phyloP scores from a whole-genome alignment of 306 rosid genomes.

The Rubus idaeus region DNA sequence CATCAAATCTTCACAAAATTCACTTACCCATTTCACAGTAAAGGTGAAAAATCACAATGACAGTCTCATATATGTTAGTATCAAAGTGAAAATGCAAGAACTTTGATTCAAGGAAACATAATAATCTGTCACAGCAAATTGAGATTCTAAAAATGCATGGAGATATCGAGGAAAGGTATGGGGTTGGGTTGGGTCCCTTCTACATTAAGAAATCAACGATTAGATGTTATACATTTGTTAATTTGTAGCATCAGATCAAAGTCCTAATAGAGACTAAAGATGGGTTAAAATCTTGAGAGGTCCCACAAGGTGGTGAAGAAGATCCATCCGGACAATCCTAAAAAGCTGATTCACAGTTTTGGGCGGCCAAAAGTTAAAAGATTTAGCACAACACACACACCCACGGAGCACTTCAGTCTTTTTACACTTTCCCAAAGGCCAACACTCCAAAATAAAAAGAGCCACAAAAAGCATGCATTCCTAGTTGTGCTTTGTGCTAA shows the following conservation, averaged over 20 bases:
- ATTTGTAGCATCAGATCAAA: conserved; percentile 23
- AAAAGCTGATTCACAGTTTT: conserved; percentile 33
- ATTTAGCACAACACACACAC: conserved; percentile 19
- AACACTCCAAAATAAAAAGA: conserved; percentile 1
- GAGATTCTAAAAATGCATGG: conserved; percentile 32
- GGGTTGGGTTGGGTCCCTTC: background rate
- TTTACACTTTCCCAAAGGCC: conserved; percentile 26
- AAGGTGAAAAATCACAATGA: background rate
- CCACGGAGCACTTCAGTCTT: conserved; percentile 30
- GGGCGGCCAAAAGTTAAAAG: conserved; percentile 45
- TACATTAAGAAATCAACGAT: conserved; percentile 33
- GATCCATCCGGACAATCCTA: conserved; percentile 27
- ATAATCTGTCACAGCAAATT: background rate
- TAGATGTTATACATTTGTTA: conserved; percentile 15
- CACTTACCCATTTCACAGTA: background rate
- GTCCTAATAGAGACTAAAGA: conserved; percentile 17
- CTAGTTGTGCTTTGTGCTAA: conserved; percentile 20
- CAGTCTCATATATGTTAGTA: background rate
- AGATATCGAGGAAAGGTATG: conserved; percentile 32
- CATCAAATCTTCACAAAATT: background rate
- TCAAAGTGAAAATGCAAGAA: conserved; percentile 14
- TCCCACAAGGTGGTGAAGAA: conserved; percentile 39
- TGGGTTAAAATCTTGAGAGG: conserved; percentile 23
- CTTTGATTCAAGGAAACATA: background rate
- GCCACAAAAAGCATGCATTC: conserved; percentile 25